Percentiles rank a stretch among this genome's conserved stretches.
Conservation (phyloP, 108 stramenopile genomes). For the Nitzschia sp. region DNA sequence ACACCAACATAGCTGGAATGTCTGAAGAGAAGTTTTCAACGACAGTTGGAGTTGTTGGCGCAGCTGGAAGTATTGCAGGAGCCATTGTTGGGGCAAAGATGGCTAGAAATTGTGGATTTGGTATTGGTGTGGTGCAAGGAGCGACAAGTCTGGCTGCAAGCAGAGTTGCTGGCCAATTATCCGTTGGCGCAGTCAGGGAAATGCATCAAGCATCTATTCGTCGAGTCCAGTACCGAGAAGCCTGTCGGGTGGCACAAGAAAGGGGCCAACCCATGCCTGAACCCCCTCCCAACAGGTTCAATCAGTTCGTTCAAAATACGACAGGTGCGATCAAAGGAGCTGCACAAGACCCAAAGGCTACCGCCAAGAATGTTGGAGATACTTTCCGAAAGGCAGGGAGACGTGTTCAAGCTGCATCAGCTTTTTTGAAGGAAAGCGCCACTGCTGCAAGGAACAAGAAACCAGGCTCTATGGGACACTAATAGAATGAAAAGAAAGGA, state of each 20-base stretch:
- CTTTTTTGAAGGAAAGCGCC: not conserved
- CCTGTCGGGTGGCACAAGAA: constrained; percentile 40
- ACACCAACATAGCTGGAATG: constrained; percentile 63
- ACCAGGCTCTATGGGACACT: too few species aligned
- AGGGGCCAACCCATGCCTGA: constrained; percentile 53
- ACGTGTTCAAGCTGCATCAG: not conserved
- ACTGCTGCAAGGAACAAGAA: not conserved
- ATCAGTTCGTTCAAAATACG: constrained; percentile 10
- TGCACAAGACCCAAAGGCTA: not conserved
- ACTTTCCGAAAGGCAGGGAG: constrained; percentile 6
- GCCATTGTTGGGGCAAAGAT: constrained; percentile 46
- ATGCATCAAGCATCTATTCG: constrained; percentile 59
- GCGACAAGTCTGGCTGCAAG: constrained; percentile 57
- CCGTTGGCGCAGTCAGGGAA: constrained; percentile 40
- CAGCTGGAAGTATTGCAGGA: constrained; percentile 56
- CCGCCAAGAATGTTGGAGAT: not conserved
- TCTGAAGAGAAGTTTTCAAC: constrained; percentile 65
- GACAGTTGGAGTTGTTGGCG: constrained; percentile 52
- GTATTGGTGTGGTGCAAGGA: constrained; percentile 38
- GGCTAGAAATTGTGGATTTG: constrained; percentile 10
- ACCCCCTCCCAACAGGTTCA: constrained; percentile 29
- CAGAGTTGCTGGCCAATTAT: constrained; percentile 57
- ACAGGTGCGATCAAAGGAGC: not conserved
- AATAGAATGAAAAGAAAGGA: too few species aligned
- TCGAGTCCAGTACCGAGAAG: constrained; percentile 50